Percentiles rank a stretch among this genome's conserved stretches.
phyloP scores from a whole-genome alignment of 2,329 filamentous ascomycete species.

The Grosmannia clavigera region DNA sequence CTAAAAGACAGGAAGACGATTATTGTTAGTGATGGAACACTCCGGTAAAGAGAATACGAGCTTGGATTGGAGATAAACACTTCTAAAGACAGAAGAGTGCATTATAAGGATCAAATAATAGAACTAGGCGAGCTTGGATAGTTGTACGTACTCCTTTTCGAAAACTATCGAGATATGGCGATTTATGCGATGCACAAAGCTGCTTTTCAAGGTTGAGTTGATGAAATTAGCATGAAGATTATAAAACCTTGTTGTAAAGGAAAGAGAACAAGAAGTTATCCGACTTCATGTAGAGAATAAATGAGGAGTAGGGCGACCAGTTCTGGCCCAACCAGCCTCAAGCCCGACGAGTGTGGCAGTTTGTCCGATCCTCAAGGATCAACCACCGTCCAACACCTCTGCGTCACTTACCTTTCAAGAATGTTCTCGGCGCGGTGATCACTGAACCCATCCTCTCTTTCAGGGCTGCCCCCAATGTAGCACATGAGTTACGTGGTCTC shows the following conservation, averaged over 20 bases:
- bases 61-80: not conserved
- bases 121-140: not conserved
- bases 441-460: not conserved
- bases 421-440: too few relatives aligned
- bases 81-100: not conserved
- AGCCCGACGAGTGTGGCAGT: not conserved
- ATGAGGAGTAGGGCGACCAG: not conserved
- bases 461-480: not conserved
- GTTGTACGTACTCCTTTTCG: not conserved
- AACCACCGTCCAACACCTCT: not conserved
- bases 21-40: not conserved
- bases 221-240: not conserved
- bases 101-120: not conserved
- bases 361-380: not conserved
- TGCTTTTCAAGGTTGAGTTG: not conserved
- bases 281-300: not conserved
- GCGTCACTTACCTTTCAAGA: not conserved
- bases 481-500: not conserved
- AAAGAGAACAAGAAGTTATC: not conserved
- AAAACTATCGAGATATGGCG: not conserved
- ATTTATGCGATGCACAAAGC: not conserved
- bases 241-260: not conserved
- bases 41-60: not conserved
- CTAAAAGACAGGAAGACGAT: not conserved
- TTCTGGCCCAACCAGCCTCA: not conserved